These are phyloP conservation scores for Saksenaea vasiformis DNA, from an alignment of 371 early-diverging fungal genomes.

Conservation along the genomic window DNA sequence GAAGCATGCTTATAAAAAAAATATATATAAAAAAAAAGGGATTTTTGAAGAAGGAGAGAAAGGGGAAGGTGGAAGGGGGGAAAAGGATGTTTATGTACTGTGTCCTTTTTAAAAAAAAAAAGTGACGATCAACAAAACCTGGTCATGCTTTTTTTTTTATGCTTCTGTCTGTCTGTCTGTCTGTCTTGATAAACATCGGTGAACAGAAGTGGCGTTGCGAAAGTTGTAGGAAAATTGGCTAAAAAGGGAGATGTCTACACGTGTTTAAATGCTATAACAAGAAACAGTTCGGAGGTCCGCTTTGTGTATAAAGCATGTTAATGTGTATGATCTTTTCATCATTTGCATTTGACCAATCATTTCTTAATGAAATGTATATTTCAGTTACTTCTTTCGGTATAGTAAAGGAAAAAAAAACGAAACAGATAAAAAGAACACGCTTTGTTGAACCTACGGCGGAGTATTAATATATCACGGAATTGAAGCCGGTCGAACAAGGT, in stretches of 20 bases:
- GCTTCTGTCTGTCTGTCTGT: not conserved
- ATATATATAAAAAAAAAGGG: not conserved
- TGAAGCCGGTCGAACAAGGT: conserved; percentile 2
- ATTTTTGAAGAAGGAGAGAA: not conserved
- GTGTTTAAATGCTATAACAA: not conserved
- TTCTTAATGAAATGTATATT: not conserved
- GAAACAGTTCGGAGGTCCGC: not conserved
- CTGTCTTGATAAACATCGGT: not conserved
- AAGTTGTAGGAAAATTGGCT: not conserved
- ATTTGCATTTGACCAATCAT: not conserved
- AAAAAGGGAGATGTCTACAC: not conserved
- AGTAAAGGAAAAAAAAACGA: not conserved
- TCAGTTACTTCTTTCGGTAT: not conserved
- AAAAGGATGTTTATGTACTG: not conserved
- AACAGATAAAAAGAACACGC: not conserved
- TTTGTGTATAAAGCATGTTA: not conserved
- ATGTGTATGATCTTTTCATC: not conserved
- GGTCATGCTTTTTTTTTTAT: not conserved
- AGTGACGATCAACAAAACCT: not conserved
- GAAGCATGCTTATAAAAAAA: not conserved
- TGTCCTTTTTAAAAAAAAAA: not conserved
- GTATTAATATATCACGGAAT: not conserved
- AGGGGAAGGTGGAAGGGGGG: not conserved
- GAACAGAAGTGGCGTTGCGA: not conserved
- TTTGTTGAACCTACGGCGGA: not conserved